Percentiles rank a stretch among this genome's conserved stretches.
These are phyloP conservation scores for Ophiorrhiza pumila DNA, from an alignment of 257 asterid genomes.

Conservation along the genomic window DNA sequence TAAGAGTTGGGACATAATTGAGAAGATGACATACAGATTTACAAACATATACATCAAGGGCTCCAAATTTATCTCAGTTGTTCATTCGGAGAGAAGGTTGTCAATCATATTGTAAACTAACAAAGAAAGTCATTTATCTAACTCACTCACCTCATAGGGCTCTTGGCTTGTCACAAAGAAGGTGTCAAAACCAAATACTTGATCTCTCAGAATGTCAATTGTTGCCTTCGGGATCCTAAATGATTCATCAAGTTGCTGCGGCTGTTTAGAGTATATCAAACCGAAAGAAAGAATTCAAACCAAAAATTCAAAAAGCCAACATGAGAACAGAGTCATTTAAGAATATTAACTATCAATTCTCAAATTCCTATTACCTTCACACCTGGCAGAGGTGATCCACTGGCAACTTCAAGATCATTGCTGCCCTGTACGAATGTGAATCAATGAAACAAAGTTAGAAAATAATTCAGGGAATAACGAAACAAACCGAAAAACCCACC, in stretches of 20 bases:
- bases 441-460: slow-evolving; percentile 24
- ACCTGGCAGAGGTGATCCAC: slow-evolving; percentile 98
- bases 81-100: not conserved
- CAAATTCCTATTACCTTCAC: slow-evolving; percentile 72
- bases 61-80: not conserved
- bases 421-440: slow-evolving; percentile 36
- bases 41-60: not conserved
- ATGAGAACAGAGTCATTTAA: slow-evolving; percentile 5
- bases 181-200: slow-evolving; percentile 93
- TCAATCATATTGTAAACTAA: not conserved
- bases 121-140: not conserved
- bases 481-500: not conserved
- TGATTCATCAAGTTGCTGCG: slow-evolving; percentile 70
- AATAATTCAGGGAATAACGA: not conserved
- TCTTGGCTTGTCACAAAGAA: slow-evolving; percentile 95
- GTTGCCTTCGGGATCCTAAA: slow-evolving; percentile 79
- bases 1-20: not conserved
- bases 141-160: slow-evolving; percentile 87
- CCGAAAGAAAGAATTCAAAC: slow-evolving; percentile 16
- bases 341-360: slow-evolving; percentile 9
- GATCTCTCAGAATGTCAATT: slow-evolving; percentile 76
- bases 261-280: slow-evolving; percentile 39
- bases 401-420: slow-evolving; percentile 49
- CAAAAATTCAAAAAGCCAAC: slow-evolving; percentile 1
- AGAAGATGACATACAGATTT: not conserved